Evolutionary conservation across 257 asterid species (phyloP).

Genomic region (Scutellaria barbata): DNA sequence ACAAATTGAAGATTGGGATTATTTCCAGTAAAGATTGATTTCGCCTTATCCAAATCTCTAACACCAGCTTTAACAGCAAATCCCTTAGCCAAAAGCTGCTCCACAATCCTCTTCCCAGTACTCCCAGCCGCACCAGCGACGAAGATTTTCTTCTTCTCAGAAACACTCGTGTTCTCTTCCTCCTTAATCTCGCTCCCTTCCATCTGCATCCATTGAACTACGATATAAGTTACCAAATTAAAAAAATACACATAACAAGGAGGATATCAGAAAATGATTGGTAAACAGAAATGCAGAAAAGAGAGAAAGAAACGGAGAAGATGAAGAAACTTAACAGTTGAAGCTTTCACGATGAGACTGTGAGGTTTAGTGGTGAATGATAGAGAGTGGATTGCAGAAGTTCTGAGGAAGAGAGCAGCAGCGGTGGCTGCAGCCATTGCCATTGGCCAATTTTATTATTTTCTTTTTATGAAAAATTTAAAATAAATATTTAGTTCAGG

Average conservation of each 20-base stretch:
- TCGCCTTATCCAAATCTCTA: conserved; percentile 83
- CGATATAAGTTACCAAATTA: neutral
- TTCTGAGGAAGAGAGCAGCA: conserved; percentile 46
- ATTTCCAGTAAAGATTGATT: conserved; percentile 55
- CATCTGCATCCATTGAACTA: conserved; percentile 56
- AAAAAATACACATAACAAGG: neutral
- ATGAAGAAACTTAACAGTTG: conserved; percentile 41
- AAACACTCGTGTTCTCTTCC: conserved; percentile 42
- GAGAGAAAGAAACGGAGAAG: conserved; percentile 3
- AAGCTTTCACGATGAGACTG: conserved; percentile 52
- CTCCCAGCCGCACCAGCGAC: conserved; percentile 96
- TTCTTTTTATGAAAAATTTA: neutral
- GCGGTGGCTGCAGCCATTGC: conserved; percentile 43
- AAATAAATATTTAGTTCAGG: neutral
- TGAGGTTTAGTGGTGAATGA: conserved; percentile 37
- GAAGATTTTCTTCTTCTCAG: conserved; percentile 66
- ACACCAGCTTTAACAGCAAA: conserved; percentile 94
- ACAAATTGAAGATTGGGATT: conserved; percentile 83
- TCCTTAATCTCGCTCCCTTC: conserved; percentile 62
- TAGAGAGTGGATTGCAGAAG: conserved; percentile 42
- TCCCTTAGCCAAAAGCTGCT: conserved; percentile 87
- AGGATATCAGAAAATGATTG: conserved; percentile 8
- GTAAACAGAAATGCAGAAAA: conserved; percentile 24
- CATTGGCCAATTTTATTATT: conserved; percentile 27
- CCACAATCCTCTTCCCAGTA: conserved; percentile 93